Evolutionary conservation across 148 eudicot species (phyloP).

Genomic region (Nepenthes gracilis): DNA sequence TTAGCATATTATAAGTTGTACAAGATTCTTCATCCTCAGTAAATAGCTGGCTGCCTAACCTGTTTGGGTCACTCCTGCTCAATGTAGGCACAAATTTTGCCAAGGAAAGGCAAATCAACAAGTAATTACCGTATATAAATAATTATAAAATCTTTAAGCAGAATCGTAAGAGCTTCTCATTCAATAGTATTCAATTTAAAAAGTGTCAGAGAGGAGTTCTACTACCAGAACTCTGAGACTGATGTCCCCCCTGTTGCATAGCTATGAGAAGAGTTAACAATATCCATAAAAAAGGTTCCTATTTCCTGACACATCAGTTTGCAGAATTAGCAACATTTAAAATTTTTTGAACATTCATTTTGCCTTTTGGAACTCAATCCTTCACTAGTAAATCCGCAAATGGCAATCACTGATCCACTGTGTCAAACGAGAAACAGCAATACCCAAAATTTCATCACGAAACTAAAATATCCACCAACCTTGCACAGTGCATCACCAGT

Average conservation of each 20-base stretch:
- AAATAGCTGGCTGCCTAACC: constrained; percentile 45
- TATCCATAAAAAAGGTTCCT: constrained; percentile 70
- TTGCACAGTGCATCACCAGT: constrained; percentile 85
- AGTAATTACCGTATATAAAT: not conserved
- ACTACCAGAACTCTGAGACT: constrained; percentile 57
- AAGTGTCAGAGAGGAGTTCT: not conserved
- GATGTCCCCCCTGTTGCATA: constrained; percentile 96
- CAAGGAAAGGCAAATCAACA: constrained; percentile 1
- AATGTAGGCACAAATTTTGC: not conserved
- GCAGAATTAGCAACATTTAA: not conserved
- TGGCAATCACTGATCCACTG: no score
- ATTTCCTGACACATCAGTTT: constrained; percentile 48
- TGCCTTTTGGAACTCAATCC: not conserved
- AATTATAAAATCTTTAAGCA: no score
- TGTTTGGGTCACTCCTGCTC: constrained; percentile 62
- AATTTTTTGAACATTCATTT: no score
- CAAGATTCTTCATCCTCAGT: constrained; percentile 86
- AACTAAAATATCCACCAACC: constrained; percentile 21
- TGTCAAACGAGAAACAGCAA: no score
- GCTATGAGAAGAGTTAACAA: constrained; percentile 68
- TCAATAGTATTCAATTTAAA: not conserved
- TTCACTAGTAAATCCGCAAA: not conserved
- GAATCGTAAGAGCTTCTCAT: not conserved
- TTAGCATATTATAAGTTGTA: constrained; percentile 88
- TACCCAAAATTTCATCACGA: not conserved